A percentile compares a stretch with the other conserved stretches of the same genome.
These are phyloP conservation scores for Coemansia sp. DNA, from an alignment of 192 early-diverging fungal species.

Conservation along the genomic window DNA sequence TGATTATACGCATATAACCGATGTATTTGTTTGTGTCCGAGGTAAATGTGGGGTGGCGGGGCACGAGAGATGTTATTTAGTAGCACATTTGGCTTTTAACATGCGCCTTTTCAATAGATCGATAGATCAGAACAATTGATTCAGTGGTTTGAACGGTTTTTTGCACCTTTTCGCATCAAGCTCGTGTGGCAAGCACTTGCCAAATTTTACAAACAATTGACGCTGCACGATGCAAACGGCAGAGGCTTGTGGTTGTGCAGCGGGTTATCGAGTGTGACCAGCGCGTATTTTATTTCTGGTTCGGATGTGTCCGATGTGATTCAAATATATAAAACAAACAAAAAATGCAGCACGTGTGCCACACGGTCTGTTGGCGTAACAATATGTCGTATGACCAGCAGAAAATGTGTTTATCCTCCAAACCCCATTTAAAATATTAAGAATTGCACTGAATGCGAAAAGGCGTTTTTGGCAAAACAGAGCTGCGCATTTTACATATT, in stretches of 20 bases:
- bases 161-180: not conserved
- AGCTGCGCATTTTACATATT: not conserved
- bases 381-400: not conserved
- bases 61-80: not conserved
- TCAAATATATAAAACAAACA: not conserved
- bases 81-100: not conserved
- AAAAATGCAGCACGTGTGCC: not conserved
- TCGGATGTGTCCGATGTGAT: not conserved
- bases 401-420: not conserved
- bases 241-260: not conserved
- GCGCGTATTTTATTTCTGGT: not conserved
- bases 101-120: not conserved
- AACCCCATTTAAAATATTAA: no score
- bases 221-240: not conserved
- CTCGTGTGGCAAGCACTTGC: not conserved
- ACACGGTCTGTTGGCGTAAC: not conserved
- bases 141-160: not conserved
- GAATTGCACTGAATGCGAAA: no score
- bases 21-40: not conserved
- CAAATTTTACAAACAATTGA: not conserved
- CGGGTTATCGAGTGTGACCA: not conserved
- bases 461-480: not conserved
- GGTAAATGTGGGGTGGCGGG: slow-evolving; percentile 5
- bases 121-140: not conserved
- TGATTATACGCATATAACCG: not conserved